Base-by-base conservation (phyloP, 257 asterid species). In the Perilla frutescens region DNA sequence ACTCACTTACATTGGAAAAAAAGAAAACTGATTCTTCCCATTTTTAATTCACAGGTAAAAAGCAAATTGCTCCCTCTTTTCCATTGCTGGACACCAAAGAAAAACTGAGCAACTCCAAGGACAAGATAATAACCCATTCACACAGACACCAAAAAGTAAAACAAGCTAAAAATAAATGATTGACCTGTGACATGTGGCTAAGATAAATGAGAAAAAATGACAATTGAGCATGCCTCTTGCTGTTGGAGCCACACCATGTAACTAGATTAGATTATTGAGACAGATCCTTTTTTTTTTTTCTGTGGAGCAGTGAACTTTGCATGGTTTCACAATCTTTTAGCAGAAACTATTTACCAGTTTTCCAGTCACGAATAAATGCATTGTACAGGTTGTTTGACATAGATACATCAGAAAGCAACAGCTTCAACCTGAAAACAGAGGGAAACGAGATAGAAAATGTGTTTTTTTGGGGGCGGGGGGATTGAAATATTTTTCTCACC, bases 331-430 rank as follows among this genome's bases (percentile, higher is more conserved):
- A 7, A 29, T 32, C 26, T 69, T 61, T 31, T 40, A 50, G 8
- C 63, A 36, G 56, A 68, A 45, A n/a, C 44, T 45, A 12, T 75
- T 47, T 6, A 9, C 34, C 43, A 50, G 15, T 57, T 6, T 58
- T 40, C 50, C 10, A 39, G 26, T 20, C 26, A 20, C 26, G 77
- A 57, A 55, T 29, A 55, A 44, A 56, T 47, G 26, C 36, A 56
- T 34, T 39, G 32, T 14, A 15, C 58, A 58, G 20, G 39, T 56
- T 71, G 65, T 34, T 36, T 62, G 59, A 53, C 71, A 37, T 75
- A 50, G 76, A 72, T 53, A 50, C 72, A 39, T 61, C 65, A 7
- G 9, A 37, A 66, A 73, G 59, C 60, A n/a, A 20, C 58, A 60
- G 50, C 53, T 50, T 78, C 36, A 40, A 72, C 44, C 69, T 56